A percentile compares a stretch with the other conserved stretches of the same genome.
Conservation (phyloP, 2,329 filamentous ascomycete genomes). For the Exophiala sp. region DNA sequence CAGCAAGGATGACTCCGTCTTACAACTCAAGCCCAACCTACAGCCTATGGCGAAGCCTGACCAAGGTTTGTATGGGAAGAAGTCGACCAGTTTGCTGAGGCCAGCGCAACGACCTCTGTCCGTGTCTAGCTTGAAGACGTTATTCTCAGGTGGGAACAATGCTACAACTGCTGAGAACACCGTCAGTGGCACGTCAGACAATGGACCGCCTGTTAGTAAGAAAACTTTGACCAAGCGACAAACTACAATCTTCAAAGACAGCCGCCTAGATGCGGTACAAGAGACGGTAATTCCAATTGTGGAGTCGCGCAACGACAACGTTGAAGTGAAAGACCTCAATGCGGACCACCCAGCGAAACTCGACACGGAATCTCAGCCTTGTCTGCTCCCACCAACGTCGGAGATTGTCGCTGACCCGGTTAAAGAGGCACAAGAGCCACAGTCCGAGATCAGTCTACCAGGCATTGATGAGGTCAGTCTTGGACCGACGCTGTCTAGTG, state of each 20-base stretch:
- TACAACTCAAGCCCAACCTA: constrained; percentile 46
- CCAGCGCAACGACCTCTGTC: constrained; percentile 61
- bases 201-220: constrained; percentile 34
- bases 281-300: constrained; percentile 23
- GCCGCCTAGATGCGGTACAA: constrained; percentile 33
- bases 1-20: constrained; percentile 56
- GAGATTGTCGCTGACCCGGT: constrained; percentile 26
- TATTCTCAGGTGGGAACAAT: constrained; percentile 34
- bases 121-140: constrained; percentile 38
- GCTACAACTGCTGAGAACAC: constrained; percentile 9
- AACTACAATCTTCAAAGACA: constrained; percentile 55
- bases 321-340: constrained; percentile 4
- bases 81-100: constrained; percentile 48
- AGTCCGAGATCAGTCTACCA: constrained; percentile 26
- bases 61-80: constrained; percentile 37
- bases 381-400: constrained; percentile 8
- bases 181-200: constrained; percentile 33
- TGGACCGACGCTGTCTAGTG: constrained; percentile 16
- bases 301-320: background rate
- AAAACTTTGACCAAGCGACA: constrained; percentile 52
- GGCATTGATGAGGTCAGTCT: constrained; percentile 25
- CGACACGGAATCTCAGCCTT: constrained; percentile 30
- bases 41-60: constrained; percentile 32
- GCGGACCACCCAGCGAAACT: background rate
- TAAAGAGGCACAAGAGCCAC: constrained; percentile 17